phyloP scores from a whole-genome alignment of 345 rosid species.

The Camelina hispida region DNA sequence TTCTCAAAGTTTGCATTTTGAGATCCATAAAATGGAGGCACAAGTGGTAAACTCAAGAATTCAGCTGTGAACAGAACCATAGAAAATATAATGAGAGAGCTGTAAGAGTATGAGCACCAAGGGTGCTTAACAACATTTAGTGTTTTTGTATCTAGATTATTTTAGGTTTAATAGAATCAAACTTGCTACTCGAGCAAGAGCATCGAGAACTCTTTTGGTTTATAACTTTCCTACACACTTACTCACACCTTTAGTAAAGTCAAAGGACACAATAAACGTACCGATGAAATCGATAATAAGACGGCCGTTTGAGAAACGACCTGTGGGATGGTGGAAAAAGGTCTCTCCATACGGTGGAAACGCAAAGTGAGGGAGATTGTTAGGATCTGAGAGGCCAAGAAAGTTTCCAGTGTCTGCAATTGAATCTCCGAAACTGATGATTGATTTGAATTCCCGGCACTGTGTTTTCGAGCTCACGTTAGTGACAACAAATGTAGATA shows the following conservation, averaged over 20 bases:
- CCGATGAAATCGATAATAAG: constrained; percentile 60
- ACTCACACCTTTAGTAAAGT: neutral
- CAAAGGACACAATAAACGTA: constrained; percentile 15
- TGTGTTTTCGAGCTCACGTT: neutral
- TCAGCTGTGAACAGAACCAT: constrained; percentile 44
- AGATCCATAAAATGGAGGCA: constrained; percentile 48
- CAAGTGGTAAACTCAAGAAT: constrained; percentile 40
- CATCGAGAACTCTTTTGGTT: too few species aligned
- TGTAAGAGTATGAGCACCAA: neutral
- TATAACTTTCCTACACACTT: neutral
- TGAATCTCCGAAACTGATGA: constrained; percentile 67
- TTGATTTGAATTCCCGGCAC: constrained; percentile 33
- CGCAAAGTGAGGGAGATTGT: constrained; percentile 24
- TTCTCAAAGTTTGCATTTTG: constrained; percentile 31
- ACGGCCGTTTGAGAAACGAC: constrained; percentile 57
- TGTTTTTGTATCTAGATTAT: too few species aligned
- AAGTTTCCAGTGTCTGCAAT: constrained; percentile 59
- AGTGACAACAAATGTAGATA: constrained; percentile 10
- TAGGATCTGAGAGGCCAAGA: constrained; percentile 22
- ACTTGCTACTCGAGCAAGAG: too few species aligned
- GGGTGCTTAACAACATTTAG: too few species aligned
- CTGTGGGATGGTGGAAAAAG: constrained; percentile 53
- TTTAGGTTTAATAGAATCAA: too few species aligned
- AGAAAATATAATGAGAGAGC: neutral
- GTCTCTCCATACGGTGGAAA: constrained; percentile 56